Base-by-base conservation (phyloP, 73 alveolate genomes). In the Urostyla sp. region DNA sequence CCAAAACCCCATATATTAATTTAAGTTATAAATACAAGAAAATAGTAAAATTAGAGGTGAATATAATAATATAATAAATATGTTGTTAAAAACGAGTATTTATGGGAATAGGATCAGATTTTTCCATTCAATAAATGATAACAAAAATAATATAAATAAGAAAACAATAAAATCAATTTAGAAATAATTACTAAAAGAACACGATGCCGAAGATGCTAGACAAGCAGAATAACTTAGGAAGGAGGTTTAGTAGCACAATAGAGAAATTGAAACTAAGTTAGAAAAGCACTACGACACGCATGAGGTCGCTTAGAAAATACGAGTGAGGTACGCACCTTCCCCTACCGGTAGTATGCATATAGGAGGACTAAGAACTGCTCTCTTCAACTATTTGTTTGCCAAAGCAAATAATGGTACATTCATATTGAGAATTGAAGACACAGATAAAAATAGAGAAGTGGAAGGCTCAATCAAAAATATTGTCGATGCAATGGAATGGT, bases 291-390 rank as follows among this genome's bases (percentile, higher is more conserved):
- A 69, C 49, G 35, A 31, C 18, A 69, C 72, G 1, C 44, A 46
- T 69, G 83, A 69, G 48, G 16, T 46, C 24, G 16, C 53, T 20
- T 46, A 69, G 30, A 69, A 69, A 27, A 69, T 69, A 6, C 44
- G 83, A 63, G 95, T 88, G 27, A 45, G 95, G 37, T 79, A 67
- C 46, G 91, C 95, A 0, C 91, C 91, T 8, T 50, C 79, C 23
- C 91, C 95, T n/a, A 81, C 95, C 0, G 89, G 95, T 30, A 85
- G 76, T 20, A 15, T 88, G 35, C 95, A 88, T 50, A 81, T 88
- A 31, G 95, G 91, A 31, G 95, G 91, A 0, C 60, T 88, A 34
- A 49, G 95, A 11, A 88, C 91, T 20, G 95, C 95, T 49, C 86
- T 88, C 18, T 88, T 40, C 74, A 88, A 88, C 55, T 88, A 88